Percentiles rank a stretch among this genome's conserved stretches.
These are phyloP conservation scores for Paraphoma sp. DNA, from an alignment of 2,329 filamentous ascomycete species.

Conservation along the genomic window DNA sequence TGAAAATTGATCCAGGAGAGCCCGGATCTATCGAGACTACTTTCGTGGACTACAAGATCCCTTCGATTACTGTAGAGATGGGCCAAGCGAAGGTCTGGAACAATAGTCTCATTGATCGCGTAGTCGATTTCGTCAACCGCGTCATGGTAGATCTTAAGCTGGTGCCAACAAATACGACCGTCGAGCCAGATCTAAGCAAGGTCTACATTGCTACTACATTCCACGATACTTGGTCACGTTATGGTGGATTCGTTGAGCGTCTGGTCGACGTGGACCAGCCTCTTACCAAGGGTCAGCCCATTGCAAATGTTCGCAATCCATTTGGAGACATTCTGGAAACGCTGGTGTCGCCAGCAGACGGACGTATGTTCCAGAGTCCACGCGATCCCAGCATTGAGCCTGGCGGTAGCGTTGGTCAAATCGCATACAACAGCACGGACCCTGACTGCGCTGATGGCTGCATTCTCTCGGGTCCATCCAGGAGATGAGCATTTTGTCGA, in stretches of 20 bases:
- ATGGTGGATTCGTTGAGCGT: conserved; percentile 38
- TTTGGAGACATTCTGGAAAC: conserved; percentile 48
- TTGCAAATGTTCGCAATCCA: conserved; percentile 44
- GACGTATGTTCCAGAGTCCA: conserved; percentile 44
- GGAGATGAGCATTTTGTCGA: neutral
- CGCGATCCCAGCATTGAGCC: conserved; percentile 46
- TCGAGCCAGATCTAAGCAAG: conserved; percentile 38
- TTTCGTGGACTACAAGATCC: conserved; percentile 43
- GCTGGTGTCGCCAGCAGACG: conserved; percentile 38
- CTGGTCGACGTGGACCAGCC: conserved; percentile 42
- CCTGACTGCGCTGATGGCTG: conserved; percentile 39
- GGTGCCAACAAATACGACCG: conserved; percentile 36
- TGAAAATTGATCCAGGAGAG: conserved; percentile 50
- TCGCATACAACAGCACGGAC: conserved; percentile 47
- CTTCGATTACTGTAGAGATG: conserved; percentile 49
- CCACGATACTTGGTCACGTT: conserved; percentile 32
- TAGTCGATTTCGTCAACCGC: conserved; percentile 36
- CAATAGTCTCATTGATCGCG: conserved; percentile 42
- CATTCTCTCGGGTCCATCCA: conserved; percentile 26
- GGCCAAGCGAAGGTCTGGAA: conserved; percentile 49
- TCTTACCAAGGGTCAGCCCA: conserved; percentile 44
- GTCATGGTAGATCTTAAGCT: conserved; percentile 30
- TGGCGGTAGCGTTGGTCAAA: conserved; percentile 41
- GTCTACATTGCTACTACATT: conserved; percentile 41
- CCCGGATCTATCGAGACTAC: conserved; percentile 50